Evolutionary conservation across 2,329 filamentous ascomycete genomes (phyloP).

Genomic region (Golovinomyces cichoracearum): DNA sequence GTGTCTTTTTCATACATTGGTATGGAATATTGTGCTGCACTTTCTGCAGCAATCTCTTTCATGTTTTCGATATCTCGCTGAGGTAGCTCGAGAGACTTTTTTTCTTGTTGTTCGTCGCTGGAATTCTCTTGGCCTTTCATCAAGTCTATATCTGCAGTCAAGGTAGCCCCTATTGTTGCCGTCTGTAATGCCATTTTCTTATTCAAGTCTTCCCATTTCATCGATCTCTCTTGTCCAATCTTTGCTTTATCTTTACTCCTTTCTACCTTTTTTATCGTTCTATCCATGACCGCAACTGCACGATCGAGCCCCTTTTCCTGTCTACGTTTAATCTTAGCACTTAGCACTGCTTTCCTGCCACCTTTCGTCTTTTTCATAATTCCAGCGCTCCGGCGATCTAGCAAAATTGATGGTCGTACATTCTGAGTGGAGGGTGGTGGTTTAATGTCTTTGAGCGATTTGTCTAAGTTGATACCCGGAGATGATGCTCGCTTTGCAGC

Average conservation of each 20-base stretch:
- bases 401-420: constrained; percentile 38
- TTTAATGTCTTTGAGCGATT: constrained; percentile 36
- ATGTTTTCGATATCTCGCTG: neutral
- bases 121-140: neutral
- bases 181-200: neutral
- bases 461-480: constrained; percentile 43
- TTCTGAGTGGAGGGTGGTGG: constrained; percentile 24
- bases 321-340: constrained; percentile 27
- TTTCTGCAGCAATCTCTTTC: neutral
- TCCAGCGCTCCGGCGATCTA: constrained; percentile 39
- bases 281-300: constrained; percentile 32
- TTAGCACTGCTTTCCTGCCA: constrained; percentile 27
- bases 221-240: constrained; percentile 23
- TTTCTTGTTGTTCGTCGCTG: neutral
- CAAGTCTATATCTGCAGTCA: neutral
- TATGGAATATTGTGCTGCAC: neutral
- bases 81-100: neutral
- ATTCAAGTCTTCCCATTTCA: constrained; percentile 25
- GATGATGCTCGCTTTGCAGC: constrained; percentile 48
- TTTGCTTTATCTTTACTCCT: constrained; percentile 26
- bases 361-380: constrained; percentile 40
- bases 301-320: constrained; percentile 32
- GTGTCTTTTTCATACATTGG: neutral
- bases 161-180: neutral
- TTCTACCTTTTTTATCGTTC: constrained; percentile 28